phyloP scores from a whole-genome alignment of 108 stramenopile genomes.

The Cylindrotheca fusiformis region DNA sequence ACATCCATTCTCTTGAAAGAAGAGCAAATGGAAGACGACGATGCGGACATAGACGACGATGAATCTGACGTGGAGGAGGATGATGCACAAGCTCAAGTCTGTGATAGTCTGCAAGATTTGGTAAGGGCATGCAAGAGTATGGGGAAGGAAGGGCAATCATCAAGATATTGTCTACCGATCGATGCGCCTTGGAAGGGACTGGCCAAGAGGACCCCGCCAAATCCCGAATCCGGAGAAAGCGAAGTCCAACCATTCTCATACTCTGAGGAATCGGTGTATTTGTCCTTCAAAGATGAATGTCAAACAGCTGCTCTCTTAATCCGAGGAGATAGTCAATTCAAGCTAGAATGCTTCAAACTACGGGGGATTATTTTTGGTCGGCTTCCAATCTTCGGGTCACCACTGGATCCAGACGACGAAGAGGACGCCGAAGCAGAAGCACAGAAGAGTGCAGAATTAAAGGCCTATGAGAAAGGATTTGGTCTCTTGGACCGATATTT shows the following conservation, averaged over 20 bases:
- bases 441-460: conserved; percentile 55
- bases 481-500: conserved; percentile 76
- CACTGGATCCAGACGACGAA: conserved; percentile 51
- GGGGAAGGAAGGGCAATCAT: conserved; percentile 16
- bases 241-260: conserved; percentile 30
- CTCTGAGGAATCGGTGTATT: conserved; percentile 32
- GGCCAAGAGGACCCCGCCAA: not conserved
- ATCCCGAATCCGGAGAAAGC: conserved; percentile 8
- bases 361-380: conserved; percentile 75
- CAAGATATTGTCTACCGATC: conserved; percentile 51
- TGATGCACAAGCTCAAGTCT: conserved; percentile 44
- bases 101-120: conserved; percentile 84
- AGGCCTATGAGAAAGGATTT: conserved; percentile 55
- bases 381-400: conserved; percentile 81
- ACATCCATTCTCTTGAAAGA: conserved; percentile 58
- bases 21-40: conserved; percentile 46
- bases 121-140: conserved; percentile 39
- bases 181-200: conserved; percentile 79
- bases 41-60: conserved; percentile 66
- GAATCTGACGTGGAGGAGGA: conserved; percentile 60
- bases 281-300: conserved; percentile 47
- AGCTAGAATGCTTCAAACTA: conserved; percentile 19
- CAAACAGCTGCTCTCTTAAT: conserved; percentile 44
- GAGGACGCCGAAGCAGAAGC: conserved; percentile 59
- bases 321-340: conserved; percentile 26